These are phyloP conservation scores for Daldinia decipiens DNA, from an alignment of 495 filamentous ascomycete genomes.

Conservation along the genomic window DNA sequence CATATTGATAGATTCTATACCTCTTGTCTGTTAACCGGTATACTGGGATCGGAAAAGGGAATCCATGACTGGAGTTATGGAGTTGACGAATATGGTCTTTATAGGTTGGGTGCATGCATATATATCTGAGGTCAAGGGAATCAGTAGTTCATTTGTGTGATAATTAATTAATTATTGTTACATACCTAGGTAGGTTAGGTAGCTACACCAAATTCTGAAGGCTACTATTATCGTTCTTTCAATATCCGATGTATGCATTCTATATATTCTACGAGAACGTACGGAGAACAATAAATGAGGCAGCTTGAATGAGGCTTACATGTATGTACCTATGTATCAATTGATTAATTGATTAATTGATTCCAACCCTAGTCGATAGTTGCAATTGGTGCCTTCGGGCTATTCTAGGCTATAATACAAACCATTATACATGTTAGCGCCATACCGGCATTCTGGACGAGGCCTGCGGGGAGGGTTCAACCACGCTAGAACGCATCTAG, in stretches of 20 bases:
- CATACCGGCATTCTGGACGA: conserved; percentile 13
- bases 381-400: background rate
- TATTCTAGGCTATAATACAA: conserved; percentile 1
- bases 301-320: background rate
- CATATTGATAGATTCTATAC: conserved; percentile 20
- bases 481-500: background rate
- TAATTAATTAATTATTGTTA: background rate
- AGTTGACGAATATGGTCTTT: conserved; percentile 13
- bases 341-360: too few species aligned
- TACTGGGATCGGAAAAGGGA: conserved; percentile 8
- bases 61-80: background rate
- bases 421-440: conserved; percentile 7
- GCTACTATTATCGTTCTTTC: background rate
- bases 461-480: background rate
- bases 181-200: too few species aligned
- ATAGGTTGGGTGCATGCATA: conserved; percentile 24
- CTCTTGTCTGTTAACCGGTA: conserved; percentile 23
- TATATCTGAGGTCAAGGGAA: background rate
- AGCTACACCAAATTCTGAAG: background rate
- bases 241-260: background rate
- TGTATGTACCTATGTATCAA: too few species aligned
- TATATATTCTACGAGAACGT: background rate
- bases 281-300: background rate
- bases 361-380: background rate
- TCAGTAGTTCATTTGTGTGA: background rate